Evolutionary conservation across 108 stramenopile species (phyloP).

Genomic region (Hondaea fermentalgiana): DNA sequence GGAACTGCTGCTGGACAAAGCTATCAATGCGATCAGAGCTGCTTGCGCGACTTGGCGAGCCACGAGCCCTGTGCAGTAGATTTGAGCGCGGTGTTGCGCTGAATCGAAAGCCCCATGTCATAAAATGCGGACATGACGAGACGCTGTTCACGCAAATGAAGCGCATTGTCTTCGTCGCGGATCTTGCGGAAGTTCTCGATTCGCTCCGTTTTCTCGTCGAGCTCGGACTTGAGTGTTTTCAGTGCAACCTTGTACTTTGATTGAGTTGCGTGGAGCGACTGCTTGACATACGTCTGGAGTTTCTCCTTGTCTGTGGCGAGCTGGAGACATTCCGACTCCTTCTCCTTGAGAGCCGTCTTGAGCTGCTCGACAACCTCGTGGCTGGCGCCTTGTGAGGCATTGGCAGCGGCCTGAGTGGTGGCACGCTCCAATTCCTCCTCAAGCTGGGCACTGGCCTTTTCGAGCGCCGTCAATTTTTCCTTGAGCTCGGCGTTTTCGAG

Average conservation of each 20-base stretch:
- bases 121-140: constrained; percentile 5
- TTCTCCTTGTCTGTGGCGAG: constrained; percentile 13
- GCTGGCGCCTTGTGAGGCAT: background rate
- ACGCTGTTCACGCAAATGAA: background rate
- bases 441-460: background rate
- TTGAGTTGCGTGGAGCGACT: background rate
- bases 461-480: background rate
- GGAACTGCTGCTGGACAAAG: too few species aligned
- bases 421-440: background rate
- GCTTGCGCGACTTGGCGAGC: too few species aligned
- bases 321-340: background rate
- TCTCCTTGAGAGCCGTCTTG: background rate
- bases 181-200: background rate
- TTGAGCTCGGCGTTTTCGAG: background rate
- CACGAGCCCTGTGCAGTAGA: too few species aligned
- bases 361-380: background rate
- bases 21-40: too few species aligned
- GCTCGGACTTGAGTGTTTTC: background rate
- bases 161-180: background rate
- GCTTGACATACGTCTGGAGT: background rate
- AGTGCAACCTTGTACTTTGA: constrained; percentile 5
- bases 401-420: background rate
- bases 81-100: constrained; percentile 7
- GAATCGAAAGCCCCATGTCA: background rate
- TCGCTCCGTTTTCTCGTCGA: background rate